phyloP scores from a whole-genome alignment of 2,329 filamentous ascomycete species.

The Fusarium duplospermum region DNA sequence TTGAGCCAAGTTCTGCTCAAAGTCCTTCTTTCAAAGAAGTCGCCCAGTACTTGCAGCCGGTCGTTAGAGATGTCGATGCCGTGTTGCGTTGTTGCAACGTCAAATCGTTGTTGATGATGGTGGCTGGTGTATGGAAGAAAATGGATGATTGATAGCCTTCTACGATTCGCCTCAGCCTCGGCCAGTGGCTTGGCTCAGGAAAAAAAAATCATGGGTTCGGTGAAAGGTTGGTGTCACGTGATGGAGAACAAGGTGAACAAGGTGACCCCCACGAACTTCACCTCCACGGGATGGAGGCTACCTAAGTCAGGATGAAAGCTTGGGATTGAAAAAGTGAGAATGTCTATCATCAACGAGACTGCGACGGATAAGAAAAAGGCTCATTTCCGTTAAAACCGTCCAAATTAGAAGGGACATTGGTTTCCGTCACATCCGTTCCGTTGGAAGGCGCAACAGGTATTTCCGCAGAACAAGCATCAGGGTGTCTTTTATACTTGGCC shows the following conservation, averaged over 20 bases:
- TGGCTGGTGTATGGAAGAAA: conserved; percentile 28
- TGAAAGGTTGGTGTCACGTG: conserved; percentile 21
- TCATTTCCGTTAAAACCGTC: not conserved
- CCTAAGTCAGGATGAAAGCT: not conserved
- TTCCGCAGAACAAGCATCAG: not conserved
- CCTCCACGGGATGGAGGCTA: not conserved
- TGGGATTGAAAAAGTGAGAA: not conserved
- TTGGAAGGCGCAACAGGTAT: not conserved
- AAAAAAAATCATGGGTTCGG: conserved; percentile 10
- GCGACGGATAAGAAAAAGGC: not conserved
- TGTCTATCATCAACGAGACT: not conserved
- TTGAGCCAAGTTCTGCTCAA: conserved; percentile 59
- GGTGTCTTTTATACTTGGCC: not conserved
- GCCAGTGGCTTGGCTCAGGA: not conserved
- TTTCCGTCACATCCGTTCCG: not conserved
- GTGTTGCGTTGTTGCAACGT: conserved; percentile 12
- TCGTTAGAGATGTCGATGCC: not conserved
- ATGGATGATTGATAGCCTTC: conserved; percentile 26
- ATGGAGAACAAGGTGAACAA: not conserved
- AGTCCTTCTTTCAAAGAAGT: conserved; percentile 39
- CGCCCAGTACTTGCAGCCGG: conserved; percentile 7
- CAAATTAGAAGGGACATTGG: not conserved
- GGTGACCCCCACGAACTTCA: conserved; percentile 13
- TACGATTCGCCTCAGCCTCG: conserved; percentile 33
- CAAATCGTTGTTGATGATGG: conserved; percentile 8